phyloP scores from a whole-genome alignment of 192 early-diverging fungal species.

The Coemansia furcata region DNA sequence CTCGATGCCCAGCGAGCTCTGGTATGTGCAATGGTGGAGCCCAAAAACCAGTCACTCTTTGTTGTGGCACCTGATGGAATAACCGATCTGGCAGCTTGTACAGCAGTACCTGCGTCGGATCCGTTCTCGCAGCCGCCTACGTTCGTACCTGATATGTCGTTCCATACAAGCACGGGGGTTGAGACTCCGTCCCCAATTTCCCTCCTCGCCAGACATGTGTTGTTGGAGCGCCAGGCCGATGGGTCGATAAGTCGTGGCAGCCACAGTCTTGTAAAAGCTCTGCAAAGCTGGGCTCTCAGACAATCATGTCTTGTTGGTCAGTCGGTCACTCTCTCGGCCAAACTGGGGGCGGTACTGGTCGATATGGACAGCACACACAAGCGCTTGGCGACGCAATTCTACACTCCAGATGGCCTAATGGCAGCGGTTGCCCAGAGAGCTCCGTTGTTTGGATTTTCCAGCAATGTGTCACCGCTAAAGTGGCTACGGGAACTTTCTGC shows the following conservation, averaged over 20 bases:
- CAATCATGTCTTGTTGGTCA: not conserved
- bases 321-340: conserved; percentile 4
- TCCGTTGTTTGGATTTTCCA: conserved; percentile 38
- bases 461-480: conserved; percentile 29
- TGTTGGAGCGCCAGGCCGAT: conserved; percentile 9
- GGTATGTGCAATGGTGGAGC: conserved; percentile 29
- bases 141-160: conserved; percentile 6
- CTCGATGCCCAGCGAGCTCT: conserved; percentile 36
- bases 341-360: conserved; percentile 33
- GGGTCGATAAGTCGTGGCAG: not conserved
- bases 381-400: conserved; percentile 9
- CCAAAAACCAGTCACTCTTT: conserved; percentile 12
- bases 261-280: not conserved
- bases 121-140: conserved; percentile 21
- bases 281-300: conserved; percentile 16
- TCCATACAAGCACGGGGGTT: not conserved
- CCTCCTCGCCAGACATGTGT: conserved; percentile 4
- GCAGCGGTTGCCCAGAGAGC: not conserved
- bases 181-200: conserved; percentile 2
- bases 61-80: conserved; percentile 10
- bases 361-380: conserved; percentile 21
- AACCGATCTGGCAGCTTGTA: not conserved
- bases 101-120: conserved; percentile 16
- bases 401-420: conserved; percentile 20
- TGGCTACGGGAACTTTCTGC: conserved; percentile 23